Percentiles rank a stretch among this genome's conserved stretches.
phyloP scores from a whole-genome alignment of 2,329 filamentous ascomycete genomes.

The Colletotrichum euphorbiae region DNA sequence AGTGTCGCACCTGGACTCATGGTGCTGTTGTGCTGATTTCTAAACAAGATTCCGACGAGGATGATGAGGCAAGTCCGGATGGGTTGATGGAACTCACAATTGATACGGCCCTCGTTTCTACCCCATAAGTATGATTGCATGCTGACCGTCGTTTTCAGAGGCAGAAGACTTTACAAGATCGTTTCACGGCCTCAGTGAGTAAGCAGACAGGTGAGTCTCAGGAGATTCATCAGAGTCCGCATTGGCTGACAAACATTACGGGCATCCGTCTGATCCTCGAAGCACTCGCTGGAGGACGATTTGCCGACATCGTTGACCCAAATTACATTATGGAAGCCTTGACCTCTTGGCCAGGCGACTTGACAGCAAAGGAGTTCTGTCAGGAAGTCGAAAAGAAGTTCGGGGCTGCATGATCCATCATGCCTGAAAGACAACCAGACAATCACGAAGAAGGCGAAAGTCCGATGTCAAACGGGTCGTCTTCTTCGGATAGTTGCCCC shows the following conservation, averaged over 20 bases:
- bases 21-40: background rate
- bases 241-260: slow-evolving; percentile 9
- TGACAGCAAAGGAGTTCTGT: background rate
- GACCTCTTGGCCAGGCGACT: background rate
- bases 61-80: background rate
- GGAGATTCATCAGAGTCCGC: no score
- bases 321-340: slow-evolving; percentile 2
- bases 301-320: slow-evolving; percentile 21
- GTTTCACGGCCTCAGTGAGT: background rate
- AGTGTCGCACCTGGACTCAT: slow-evolving; percentile 11
- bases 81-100: no score
- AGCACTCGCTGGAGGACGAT: slow-evolving; percentile 9
- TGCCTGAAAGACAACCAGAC: no score
- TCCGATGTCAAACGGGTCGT: no score
- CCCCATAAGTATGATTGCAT: no score
- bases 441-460: no score
- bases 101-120: no score
- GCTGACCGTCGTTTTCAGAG: background rate
- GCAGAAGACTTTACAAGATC: background rate
- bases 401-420: background rate
- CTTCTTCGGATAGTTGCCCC: no score
- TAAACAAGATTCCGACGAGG: background rate
- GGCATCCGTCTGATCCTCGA: slow-evolving; percentile 45
- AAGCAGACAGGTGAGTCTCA: slow-evolving; percentile 10
- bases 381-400: background rate